Conservation (phyloP, 2,329 filamentous ascomycete species). For the Colletotrichum endophyticum region DNA sequence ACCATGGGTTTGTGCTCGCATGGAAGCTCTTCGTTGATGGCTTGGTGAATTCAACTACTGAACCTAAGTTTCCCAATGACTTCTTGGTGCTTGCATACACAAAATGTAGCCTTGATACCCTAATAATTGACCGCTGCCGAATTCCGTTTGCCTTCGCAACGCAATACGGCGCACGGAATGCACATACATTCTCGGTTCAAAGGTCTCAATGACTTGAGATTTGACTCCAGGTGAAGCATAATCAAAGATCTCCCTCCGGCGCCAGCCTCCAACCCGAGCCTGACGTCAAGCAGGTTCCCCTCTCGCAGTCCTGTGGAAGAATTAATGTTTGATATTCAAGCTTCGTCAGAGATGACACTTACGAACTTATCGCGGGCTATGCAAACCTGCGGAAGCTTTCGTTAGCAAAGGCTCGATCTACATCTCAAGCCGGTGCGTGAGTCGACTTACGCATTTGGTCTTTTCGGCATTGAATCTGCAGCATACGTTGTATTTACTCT, state of each 20-base stretch:
- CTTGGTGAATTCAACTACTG: neutral
- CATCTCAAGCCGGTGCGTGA: neutral
- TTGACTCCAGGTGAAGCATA: too few species aligned
- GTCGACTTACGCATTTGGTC: neutral
- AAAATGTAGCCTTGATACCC: too few species aligned
- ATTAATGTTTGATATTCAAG: neutral
- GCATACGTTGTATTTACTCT: neutral
- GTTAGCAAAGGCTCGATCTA: neutral
- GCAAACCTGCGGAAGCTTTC: neutral
- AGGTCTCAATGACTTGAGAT: neutral
- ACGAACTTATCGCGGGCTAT: neutral
- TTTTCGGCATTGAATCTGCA: neutral
- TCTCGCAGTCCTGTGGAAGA: neutral
- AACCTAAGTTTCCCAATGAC: too few species aligned
- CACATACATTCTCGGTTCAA: neutral
- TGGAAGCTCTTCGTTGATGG: neutral
- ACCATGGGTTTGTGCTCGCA: neutral
- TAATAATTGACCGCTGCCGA: too few species aligned
- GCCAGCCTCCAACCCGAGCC: neutral
- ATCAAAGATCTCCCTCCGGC: neutral
- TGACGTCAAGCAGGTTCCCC: neutral
- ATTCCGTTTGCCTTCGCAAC: neutral
- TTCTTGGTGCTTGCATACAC: too few species aligned
- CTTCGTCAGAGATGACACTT: neutral
- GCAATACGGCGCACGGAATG: neutral